Evolutionary conservation across 139 green algal genomes (phyloP), one percentile per base, ranked within the genome.

Genomic region (Picochlorum costavermella): DNA sequence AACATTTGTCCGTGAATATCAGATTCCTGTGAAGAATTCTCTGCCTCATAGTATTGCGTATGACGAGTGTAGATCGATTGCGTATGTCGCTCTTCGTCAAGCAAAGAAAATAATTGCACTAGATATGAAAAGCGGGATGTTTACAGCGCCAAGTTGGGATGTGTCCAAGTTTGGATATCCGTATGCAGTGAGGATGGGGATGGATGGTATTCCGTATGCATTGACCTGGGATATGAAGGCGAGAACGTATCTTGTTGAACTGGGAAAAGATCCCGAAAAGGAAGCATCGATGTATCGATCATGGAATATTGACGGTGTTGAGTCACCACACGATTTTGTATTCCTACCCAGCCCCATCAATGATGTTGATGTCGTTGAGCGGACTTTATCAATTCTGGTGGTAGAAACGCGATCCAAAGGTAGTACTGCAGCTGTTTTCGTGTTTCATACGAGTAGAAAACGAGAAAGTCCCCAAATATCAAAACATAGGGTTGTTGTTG

Each of bases 61-160:
- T 45, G 76, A 95, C 56, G 88, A 94, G 71, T 95, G 88, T 70
- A 44, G 50, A 13, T 31, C 61, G 1, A n/a, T 53, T 28, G 56
- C 94, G 58, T 77, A 73, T 49, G 78, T 92, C 17, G 85, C 81
- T 0, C 75, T 87, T 59, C 56, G 88, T 9, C 82, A 94, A 72
- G 12, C 9, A 36, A 50, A 60, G 12, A 14, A 40, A 12, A 75
- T 85, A 31, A 69, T 80, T 25, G 57, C 56, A 3, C 77, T 85
- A 25, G 81, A 95, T 68, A 66, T 96, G 44, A 76, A 71, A 25
- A 86, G 76, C 16, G 92, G 94, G 75, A 56, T 30, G 1, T 16
- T 77, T 1, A 48, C 51, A 62, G 45, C 60, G 66, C 20, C 62
- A 0, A 72, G 73, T 50, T 55, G 79, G 46, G 28, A 84, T 59